Percentiles rank a stretch among this genome's conserved stretches.
Conservation (phyloP, 352 stramenopile genomes). For the Thalassiosira oceanica region DNA sequence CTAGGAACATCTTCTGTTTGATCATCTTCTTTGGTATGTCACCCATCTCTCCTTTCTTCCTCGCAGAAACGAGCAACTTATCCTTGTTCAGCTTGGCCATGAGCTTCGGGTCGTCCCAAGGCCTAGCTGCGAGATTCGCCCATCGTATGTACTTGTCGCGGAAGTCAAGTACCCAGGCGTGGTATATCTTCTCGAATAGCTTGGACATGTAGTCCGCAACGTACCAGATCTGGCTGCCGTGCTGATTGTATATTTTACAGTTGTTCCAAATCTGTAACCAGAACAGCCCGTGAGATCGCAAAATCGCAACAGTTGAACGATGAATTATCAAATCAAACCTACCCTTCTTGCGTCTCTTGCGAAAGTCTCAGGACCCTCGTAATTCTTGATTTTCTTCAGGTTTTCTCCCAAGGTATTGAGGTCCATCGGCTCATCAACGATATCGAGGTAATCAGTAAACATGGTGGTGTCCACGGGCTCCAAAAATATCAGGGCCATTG, state of each 20-base stretch:
- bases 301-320: neutral
- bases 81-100: conserved; percentile 79
- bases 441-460: conserved; percentile 81
- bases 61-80: conserved; percentile 78
- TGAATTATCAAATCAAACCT: conserved; percentile 8
- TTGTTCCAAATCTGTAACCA: conserved; percentile 82
- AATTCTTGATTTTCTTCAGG: conserved; percentile 72
- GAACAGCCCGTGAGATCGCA: conserved; percentile 1
- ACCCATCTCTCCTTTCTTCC: conserved; percentile 77
- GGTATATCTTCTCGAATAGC: conserved; percentile 82
- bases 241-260: conserved; percentile 85
- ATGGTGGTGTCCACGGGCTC: conserved; percentile 78
- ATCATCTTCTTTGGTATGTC: conserved; percentile 80
- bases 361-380: conserved; percentile 78
- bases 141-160: conserved; percentile 82
- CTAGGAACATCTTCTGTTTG: conserved; percentile 91
- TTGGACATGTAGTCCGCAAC: conserved; percentile 85
- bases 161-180: conserved; percentile 86
- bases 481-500: conserved; percentile 81
- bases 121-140: conserved; percentile 76
- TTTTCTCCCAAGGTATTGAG: conserved; percentile 76
- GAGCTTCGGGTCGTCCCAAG: conserved; percentile 83
- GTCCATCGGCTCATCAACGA: conserved; percentile 83
- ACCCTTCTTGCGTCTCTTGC: conserved; percentile 80
- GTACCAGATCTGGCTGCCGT: conserved; percentile 82